Evolutionary conservation across 257 asterid species (phyloP).

Genomic region (Dorcoceras hygrometricum): DNA sequence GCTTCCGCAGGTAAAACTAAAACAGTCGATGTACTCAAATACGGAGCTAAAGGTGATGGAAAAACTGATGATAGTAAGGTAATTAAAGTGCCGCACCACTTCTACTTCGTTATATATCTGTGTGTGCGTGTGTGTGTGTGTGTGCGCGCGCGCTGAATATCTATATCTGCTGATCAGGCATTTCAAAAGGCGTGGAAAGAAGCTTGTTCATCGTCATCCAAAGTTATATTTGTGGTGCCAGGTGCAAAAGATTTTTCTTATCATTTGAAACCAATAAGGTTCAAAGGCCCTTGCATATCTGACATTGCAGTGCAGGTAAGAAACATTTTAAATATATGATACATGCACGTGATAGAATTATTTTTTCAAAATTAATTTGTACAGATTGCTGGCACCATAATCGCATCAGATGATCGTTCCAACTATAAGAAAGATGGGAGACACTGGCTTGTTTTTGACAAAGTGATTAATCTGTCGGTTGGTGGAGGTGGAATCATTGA

Average conservation of each 20-base stretch:
- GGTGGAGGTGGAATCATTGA: constrained; percentile 68
- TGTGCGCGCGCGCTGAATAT: too few relatives aligned
- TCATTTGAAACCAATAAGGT: constrained; percentile 34
- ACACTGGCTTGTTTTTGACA: constrained; percentile 58
- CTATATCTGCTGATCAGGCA: constrained; percentile 31
- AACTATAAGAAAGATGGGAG: constrained; percentile 44
- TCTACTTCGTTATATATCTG: too few relatives aligned
- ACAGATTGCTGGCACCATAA: constrained; percentile 57
- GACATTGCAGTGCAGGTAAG: constrained; percentile 31
- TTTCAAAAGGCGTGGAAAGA: constrained; percentile 39
- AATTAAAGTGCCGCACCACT: constrained; percentile 4
- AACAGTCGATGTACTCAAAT: constrained; percentile 24
- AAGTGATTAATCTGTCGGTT: constrained; percentile 42
- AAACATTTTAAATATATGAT: neutral
- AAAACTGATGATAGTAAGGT: constrained; percentile 34
- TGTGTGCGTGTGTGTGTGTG: too few relatives aligned
- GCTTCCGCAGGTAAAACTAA: neutral
- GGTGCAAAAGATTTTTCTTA: constrained; percentile 15
- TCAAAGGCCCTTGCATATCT: constrained; percentile 44
- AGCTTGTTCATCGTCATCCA: constrained; percentile 31
- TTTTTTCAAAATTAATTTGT: neutral
- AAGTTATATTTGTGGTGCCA: constrained; percentile 28
- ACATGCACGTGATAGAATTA: too few relatives aligned
- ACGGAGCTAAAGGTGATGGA: constrained; percentile 46
- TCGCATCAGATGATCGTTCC: constrained; percentile 48